Base-by-base conservation (phyloP, 768 basidiomycete genomes). In the Trametes sanguinea region DNA sequence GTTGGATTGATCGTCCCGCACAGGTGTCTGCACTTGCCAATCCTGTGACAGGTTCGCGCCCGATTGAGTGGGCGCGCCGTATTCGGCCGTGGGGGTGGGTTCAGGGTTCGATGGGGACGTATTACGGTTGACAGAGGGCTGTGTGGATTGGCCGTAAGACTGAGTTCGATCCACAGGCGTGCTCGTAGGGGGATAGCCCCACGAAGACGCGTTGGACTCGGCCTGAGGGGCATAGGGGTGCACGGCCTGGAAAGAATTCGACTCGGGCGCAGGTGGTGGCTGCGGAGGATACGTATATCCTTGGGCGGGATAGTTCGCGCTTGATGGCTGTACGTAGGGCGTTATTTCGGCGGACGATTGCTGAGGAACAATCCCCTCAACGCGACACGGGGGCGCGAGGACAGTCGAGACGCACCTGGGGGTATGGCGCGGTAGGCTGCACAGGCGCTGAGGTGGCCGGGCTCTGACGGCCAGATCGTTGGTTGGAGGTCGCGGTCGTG, bases 41-140 rank as follows among this genome's bases (percentile, higher is more conserved):
- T 54, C 59, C 32, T 69, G 66, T 46, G 62, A 52, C 30, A 66
- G 46, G 61, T 57, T 58, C 13, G 64, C 47, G 10, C 60, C 65
- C 44, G 64, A 37, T 40, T 60, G 62, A 32, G 61, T 46, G 54
- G 69, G 58, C 46, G 63, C 51, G 61, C 53, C 65, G 54, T 67
- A 70, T 44, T 62, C 67, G 54, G 64, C 51, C 35, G 54, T 56
- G 29, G 53, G 35, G 33, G 46, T 57, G 14, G 67, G 13, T 33
- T 63, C 65, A 45, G 55, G 59, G 44, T 56, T 64, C 27, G 62
- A 47, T 35, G 67, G 62, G 9, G 67, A 47, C 33, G 76, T 52
- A 51, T 73, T 74, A 32, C 85, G 81, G 22, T 76, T 75, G 61
- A 83, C 82, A 27, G 84, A 82, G 3, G 83, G 83, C 39, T 86